phyloP scores from a whole-genome alignment of 805 yeast species.

The Metschnikowia sp. region DNA sequence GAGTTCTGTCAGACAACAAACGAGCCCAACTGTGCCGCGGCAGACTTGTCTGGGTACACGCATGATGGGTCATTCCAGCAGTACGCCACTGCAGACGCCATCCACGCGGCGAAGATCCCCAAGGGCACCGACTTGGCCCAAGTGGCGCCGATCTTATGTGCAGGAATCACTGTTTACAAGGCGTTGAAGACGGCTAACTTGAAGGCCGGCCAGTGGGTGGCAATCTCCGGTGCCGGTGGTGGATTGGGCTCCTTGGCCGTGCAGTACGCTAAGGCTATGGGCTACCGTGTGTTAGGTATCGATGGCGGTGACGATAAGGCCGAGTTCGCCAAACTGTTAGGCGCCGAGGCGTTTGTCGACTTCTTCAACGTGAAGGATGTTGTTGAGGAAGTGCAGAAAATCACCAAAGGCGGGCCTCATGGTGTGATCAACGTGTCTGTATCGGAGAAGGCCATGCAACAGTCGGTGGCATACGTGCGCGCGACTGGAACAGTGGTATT shows the following conservation, averaged over 20 bases:
- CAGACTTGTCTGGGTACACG: conserved; percentile 73
- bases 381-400: conserved; percentile 50
- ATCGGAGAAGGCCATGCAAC: conserved; percentile 62
- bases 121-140: conserved; percentile 69
- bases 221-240: conserved; percentile 77
- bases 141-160: conserved; percentile 82
- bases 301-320: conserved; percentile 68
- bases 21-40: conserved; percentile 70
- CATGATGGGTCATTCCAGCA: conserved; percentile 91
- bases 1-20: conserved; percentile 65
- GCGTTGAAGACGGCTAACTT: conserved; percentile 78
- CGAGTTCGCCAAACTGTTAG: conserved; percentile 36
- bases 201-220: conserved; percentile 71
- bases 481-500: conserved; percentile 33
- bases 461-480: conserved; percentile 36
- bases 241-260: conserved; percentile 73
- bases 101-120: conserved; percentile 81
- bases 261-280: conserved; percentile 78
- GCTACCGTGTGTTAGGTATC: conserved; percentile 65
- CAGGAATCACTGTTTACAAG: conserved; percentile 89
- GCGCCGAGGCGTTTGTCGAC: conserved; percentile 28
- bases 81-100: conserved; percentile 84
- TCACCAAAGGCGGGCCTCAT: conserved; percentile 73
- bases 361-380: conserved; percentile 46
- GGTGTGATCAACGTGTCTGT: conserved; percentile 76